Base-by-base conservation (phyloP, 1,284 basidiomycete genomes). In the Cutaneotrichosporon spelunceum region DNA sequence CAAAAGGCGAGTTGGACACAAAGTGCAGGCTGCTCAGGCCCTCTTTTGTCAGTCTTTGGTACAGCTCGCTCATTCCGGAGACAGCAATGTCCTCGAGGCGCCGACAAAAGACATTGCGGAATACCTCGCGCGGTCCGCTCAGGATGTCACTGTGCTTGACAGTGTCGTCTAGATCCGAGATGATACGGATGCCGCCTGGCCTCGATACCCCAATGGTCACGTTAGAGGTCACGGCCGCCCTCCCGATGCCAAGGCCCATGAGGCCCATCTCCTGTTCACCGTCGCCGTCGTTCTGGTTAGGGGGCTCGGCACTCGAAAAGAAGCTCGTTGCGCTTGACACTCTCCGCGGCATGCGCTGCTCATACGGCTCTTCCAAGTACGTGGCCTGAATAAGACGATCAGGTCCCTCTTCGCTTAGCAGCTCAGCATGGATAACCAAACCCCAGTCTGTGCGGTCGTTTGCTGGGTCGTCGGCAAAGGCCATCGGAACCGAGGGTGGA, bases 161-260 rank as follows among this genome's bases (percentile, higher is more conserved):
- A 0, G 94, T 98, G 75, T 98, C 94, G 75, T 98, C 94, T 49
- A 98, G 88, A 72, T 98, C 94, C 1, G 91, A 94, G 34, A 97
- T 88, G 58, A 96, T 83, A 9, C 90, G 85, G 14, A 92, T 72
- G 0, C 78, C 77, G 2, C 63, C 66, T 0, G 70, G 62, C 3
- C 62, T 49, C 14, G 69, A 61, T 13, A 76, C 56, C 19, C 64
- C 62, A 10, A 69, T 64, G n/a, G 66, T 61, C 3, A 64, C 65
- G 50, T 56, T 62, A 21, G 65, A 57, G 47, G 66, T 63, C 2
- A 71, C 66, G 6, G 53, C 53, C 0, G 65, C 62, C 34, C 57
- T 56, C 6, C 39, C 39, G 39, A 42, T 50, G 11, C 70, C 70
- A 1, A 68, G 52, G 2, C 63, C 63, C 63, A 64, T 63, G 21